Conservation (phyloP, 139 green algal genomes). For the Zygnema cylindricum region DNA sequence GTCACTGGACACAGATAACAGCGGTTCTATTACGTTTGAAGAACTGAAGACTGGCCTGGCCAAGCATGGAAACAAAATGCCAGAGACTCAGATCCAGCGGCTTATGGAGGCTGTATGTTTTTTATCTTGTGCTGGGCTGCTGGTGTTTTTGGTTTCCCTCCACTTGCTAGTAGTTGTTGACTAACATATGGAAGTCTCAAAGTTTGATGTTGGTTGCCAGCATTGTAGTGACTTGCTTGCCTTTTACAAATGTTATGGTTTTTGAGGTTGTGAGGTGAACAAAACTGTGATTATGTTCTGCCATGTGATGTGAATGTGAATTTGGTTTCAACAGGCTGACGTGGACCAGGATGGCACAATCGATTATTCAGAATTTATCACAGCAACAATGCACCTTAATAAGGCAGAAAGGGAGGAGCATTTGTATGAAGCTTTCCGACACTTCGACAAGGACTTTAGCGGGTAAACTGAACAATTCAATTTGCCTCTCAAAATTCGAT, state of each 20-base stretch:
- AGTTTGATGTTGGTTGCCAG: too few relatives aligned
- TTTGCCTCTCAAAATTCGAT: too few relatives aligned
- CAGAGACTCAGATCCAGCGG: slow-evolving; percentile 37
- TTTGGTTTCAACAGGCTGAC: too few relatives aligned
- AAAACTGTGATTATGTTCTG: too few relatives aligned
- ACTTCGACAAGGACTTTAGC: slow-evolving; percentile 59
- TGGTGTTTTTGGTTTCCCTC: too few relatives aligned
- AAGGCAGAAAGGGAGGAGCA: slow-evolving; percentile 64
- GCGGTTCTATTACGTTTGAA: slow-evolving; percentile 69
- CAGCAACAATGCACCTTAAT: slow-evolving; percentile 70
- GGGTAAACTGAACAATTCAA: slow-evolving; percentile 58
- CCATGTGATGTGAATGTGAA: too few relatives aligned
- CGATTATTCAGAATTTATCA: slow-evolving; percentile 88
- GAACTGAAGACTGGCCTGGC: slow-evolving; percentile 70
- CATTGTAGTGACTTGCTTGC: too few relatives aligned
- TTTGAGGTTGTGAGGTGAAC: too few relatives aligned
- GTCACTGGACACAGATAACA: slow-evolving; percentile 69
- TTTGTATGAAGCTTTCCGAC: slow-evolving; percentile 60
- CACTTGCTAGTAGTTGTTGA: too few relatives aligned
- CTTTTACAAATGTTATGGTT: too few relatives aligned
- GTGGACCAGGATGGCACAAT: slow-evolving; percentile 73
- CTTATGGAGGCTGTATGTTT: slow-evolving; percentile 54
- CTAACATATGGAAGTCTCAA: too few relatives aligned
- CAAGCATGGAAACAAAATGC: slow-evolving; percentile 7
- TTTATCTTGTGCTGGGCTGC: too few relatives aligned